Base-by-base conservation (phyloP, 306 rosid species). In the Castanea mollissima region DNA sequence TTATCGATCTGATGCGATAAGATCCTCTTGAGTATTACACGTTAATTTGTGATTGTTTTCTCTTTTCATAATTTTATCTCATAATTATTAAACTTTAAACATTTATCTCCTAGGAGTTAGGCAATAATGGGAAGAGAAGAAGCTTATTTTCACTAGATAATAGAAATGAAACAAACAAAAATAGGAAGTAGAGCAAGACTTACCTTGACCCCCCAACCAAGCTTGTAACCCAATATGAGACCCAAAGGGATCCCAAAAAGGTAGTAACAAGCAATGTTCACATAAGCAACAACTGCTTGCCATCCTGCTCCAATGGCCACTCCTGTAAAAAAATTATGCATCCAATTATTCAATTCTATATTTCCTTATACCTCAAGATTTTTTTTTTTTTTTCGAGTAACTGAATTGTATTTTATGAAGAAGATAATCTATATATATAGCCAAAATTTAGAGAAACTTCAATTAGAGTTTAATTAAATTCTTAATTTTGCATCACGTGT, bases 241-340 rank as follows among this genome's bases (percentile, higher is more conserved):
- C 98, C 44, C 44, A 38, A 38, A 38, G 44, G 44, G 44, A 38
- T 38, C 44, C 44, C 44, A 38, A 38, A 38, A 0, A 86, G 5
- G 57, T 94, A 94, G 77, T 94, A 94, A 81, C 94, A 94, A 0
- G 82, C 91, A 62, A 90, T 14, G 71, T 92, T 94, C 0, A 92
- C 91, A 67, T 92, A 90, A 32, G 93, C 98, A 44, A 94, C 96
- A 35, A 14, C 9, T 13, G 85, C 73, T 23, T 94, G 98, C 97
- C 98, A 94, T 0, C 97, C 98, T 4, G 98, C 98, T 5, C 98
- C 97, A 69, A 92, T 80, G 14, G 96, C 98, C 11, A 92, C 98
- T 5, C 97, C 97, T 90, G 49, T 58, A 1, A 54, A 27, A 62
- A 23, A 4, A 5, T 13, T 6, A n/a, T 14, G 2, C 38, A 62